phyloP scores from a whole-genome alignment of 2,329 filamentous ascomycete genomes.

The Talaromyces sp. region DNA sequence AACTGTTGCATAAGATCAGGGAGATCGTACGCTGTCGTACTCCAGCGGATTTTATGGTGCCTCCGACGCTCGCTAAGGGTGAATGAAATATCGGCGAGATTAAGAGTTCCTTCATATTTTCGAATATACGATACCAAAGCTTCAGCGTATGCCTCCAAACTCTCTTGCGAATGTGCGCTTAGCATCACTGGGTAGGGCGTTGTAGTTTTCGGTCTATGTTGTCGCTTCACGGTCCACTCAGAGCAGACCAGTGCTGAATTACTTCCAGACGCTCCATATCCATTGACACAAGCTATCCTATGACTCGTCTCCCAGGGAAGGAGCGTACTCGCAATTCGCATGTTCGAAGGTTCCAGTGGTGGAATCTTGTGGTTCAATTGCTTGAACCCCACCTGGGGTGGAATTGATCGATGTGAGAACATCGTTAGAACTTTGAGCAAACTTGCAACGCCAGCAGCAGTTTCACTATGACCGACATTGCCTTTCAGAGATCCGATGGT shows the following conservation, averaged over 20 bases:
- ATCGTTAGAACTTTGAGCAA: constrained; percentile 19
- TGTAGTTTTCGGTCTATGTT: not conserved
- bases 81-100: not conserved
- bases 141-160: not conserved
- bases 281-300: constrained; percentile 18
- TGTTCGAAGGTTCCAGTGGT: not conserved
- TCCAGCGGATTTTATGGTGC: not conserved
- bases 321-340: not conserved
- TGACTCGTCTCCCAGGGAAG: constrained; percentile 6
- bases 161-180: not conserved
- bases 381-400: constrained; percentile 17
- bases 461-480: constrained; percentile 28
- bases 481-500: constrained; percentile 26
- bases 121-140: not conserved
- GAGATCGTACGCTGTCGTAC: not conserved
- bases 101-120: not conserved
- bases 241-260: constrained; percentile 23
- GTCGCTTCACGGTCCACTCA: not conserved
- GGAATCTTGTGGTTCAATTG: not conserved
- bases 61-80: not conserved
- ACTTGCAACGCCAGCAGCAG: constrained; percentile 18
- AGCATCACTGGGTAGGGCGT: not conserved
- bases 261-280: constrained; percentile 23
- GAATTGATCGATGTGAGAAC: constrained; percentile 17
- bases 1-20: not conserved